Conservation (phyloP, 2,329 filamentous ascomycete species). For the Fusarium xylarioides region DNA sequence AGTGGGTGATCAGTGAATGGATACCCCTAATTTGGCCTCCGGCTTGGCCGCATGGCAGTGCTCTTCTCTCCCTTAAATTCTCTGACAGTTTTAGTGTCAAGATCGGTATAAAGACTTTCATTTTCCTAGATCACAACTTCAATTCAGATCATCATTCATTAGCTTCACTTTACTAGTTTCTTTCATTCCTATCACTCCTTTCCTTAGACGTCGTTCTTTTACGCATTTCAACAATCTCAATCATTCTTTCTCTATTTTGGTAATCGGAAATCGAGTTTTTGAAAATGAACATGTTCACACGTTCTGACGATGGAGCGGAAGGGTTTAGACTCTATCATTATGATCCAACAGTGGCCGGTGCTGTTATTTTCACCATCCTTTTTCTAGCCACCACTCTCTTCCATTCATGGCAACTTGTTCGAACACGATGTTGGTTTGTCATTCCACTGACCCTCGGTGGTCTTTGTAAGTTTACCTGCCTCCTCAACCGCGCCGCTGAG, state of each 20-base stretch:
- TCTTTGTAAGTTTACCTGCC: neutral
- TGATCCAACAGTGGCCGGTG: neutral
- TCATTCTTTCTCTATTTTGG: neutral
- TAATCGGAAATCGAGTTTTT: neutral
- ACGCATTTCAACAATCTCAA: neutral
- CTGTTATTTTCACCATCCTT: neutral
- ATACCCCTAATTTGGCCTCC: neutral
- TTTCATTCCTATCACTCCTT: neutral
- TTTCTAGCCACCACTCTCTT: neutral
- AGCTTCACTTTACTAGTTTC: no score
- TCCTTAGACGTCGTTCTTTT: no score
- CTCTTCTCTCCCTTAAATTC: neutral
- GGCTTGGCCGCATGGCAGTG: neutral
- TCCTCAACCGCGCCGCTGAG: accelerated
- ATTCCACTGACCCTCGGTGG: neutral
- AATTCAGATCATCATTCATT: neutral
- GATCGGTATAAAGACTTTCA: neutral
- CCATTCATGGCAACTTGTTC: neutral
- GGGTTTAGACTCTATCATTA: neutral
- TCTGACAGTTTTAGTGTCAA: neutral
- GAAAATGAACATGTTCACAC: neutral
- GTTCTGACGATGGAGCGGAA: neutral
- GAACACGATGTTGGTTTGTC: neutral
- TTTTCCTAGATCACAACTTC: neutral
- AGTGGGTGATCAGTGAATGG: neutral